Evolutionary conservation across 805 yeast genomes (phyloP).

Genomic region (Suhomyces sp.): DNA sequence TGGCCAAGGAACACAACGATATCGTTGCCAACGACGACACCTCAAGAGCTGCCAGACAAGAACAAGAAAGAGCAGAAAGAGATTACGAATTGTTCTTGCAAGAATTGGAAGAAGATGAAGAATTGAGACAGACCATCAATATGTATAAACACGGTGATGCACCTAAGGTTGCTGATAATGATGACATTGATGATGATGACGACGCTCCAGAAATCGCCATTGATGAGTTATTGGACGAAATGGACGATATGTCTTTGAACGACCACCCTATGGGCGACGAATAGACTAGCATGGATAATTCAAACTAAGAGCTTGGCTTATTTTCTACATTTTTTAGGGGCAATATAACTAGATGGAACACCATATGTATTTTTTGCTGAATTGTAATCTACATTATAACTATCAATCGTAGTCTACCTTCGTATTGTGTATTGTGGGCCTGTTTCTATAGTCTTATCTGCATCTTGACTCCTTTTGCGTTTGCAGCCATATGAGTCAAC

Average conservation of each 20-base stretch:
- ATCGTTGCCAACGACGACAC: slow-evolving; percentile 65
- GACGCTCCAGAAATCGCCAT: slow-evolving; percentile 87
- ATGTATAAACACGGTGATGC: slow-evolving; percentile 64
- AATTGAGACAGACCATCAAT: slow-evolving; percentile 86
- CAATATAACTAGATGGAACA: not conserved
- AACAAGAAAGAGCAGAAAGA: slow-evolving; percentile 85
- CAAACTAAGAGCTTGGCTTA: not conserved
- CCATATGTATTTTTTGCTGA: too few relatives aligned
- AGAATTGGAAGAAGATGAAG: slow-evolving; percentile 95
- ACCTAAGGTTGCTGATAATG: slow-evolving; percentile 33
- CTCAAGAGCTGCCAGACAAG: slow-evolving; percentile 76
- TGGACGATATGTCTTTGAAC: slow-evolving; percentile 88
- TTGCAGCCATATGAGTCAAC: not conserved
- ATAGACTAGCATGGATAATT: not conserved
- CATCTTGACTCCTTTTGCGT: not conserved
- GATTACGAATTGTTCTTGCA: slow-evolving; percentile 95
- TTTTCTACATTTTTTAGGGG: not conserved
- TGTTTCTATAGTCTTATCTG: not conserved
- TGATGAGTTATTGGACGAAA: slow-evolving; percentile 90
- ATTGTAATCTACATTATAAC: too few relatives aligned
- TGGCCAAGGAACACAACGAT: slow-evolving; percentile 94
- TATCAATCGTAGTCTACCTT: not conserved
- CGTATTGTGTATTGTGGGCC: not conserved
- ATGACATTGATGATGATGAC: slow-evolving; percentile 53
- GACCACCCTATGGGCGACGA: slow-evolving; percentile 33